Base-by-base conservation (phyloP, 148 eudicot genomes). In the Rhododendron vialii region DNA sequence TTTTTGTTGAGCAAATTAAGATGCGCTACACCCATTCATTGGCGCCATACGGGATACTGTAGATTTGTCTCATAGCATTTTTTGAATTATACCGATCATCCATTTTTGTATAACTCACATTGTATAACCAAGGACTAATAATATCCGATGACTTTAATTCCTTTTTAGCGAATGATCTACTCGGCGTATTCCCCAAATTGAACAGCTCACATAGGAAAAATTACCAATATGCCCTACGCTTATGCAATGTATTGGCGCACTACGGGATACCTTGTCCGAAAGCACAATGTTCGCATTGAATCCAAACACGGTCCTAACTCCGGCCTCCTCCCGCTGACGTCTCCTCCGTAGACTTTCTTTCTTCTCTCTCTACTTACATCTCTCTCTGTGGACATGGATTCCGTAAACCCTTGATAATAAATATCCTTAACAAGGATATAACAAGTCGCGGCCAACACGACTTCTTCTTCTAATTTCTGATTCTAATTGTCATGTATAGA, bases 401-500 rank as follows among this genome's bases (percentile, higher is more conserved):
- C 24, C 43, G 0, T 15, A 14, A 33, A 74, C 48, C 80, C 28
- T 22, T 13, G 45, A 20, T 17, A 36, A 76, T 15, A 38, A 77
- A 41, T 2, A 77, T 14, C 8, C 35, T 6, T 1, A 73, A 75
- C 3, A 14, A 75, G 59, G 36, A 17, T 2, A 15, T 24, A 77
- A 18, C 7, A 47, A 28, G 1, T 63, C 20, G 15, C n/a, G 14
- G 7, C 65, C 59, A 38, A 0, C 51, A 2, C 67, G 53, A 4
- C 17, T 36, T 50, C 12, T 28, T n/a, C 30, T 41, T 13, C 17
- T 0, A 59, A 22, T 63, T 38, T 30, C 1, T 10, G 18, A 45
- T 67, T 47, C 50, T 8, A 26, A 73, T 82, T 81, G 61, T 24
- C 48, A 61, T 67, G 98, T 88, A 92, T 90, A 95, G 95, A 95